Conservation (phyloP, 371 early-diverging fungal genomes). For the Mortierella sp. region DNA sequence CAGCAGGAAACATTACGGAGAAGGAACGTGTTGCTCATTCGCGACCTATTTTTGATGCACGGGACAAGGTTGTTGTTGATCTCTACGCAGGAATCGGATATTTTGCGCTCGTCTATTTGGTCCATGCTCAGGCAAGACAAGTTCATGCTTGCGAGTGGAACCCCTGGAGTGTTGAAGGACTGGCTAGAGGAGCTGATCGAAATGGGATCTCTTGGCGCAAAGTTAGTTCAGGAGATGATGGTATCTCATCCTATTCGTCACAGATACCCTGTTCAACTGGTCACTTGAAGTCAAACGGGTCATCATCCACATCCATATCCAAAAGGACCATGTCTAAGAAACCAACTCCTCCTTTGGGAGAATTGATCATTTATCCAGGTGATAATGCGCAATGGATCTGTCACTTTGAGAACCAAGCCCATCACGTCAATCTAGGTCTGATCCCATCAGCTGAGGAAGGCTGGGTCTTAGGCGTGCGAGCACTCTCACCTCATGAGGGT, state of each 20-base stretch:
- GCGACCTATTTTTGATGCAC: constrained; percentile 42
- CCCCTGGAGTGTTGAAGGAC: constrained; percentile 56
- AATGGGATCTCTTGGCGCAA: constrained; percentile 38
- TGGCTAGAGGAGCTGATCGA: constrained; percentile 38
- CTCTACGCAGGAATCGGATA: constrained; percentile 59
- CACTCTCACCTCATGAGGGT: constrained; percentile 48
- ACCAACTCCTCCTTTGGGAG: constrained; percentile 9
- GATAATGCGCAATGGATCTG: constrained; percentile 53
- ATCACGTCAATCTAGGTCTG: constrained; percentile 57
- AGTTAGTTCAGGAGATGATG: not conserved
- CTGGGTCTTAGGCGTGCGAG: constrained; percentile 54
- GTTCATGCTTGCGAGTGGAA: constrained; percentile 61
- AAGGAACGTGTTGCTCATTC: constrained; percentile 52
- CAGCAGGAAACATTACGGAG: constrained; percentile 57
- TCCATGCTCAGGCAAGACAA: constrained; percentile 48
- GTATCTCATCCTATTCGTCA: not conserved
- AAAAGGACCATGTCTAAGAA: not conserved
- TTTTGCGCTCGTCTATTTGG: constrained; percentile 54
- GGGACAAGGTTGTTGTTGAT: constrained; percentile 50
- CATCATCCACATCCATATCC: not conserved
- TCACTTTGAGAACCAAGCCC: constrained; percentile 47
- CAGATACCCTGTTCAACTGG: not conserved
- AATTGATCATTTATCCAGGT: constrained; percentile 49
- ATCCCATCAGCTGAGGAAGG: constrained; percentile 56
- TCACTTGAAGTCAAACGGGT: not conserved